Evolutionary conservation across 192 early-diverging fungal genomes (phyloP).

Genomic region (Podila clonocystis): DNA sequence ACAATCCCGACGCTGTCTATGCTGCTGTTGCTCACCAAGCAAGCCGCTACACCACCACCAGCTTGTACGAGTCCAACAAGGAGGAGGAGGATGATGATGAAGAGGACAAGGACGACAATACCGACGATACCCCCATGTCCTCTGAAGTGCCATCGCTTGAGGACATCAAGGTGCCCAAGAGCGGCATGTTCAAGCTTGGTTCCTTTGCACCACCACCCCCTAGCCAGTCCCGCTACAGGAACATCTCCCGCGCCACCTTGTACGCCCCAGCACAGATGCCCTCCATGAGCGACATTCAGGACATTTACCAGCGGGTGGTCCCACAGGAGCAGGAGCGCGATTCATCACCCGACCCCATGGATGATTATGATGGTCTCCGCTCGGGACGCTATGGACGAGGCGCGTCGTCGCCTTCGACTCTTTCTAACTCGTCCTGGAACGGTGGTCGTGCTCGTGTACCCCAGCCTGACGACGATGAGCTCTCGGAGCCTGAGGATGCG

Average conservation of each 20-base stretch:
- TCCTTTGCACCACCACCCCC: conserved; percentile 14
- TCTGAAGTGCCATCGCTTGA: too few species aligned
- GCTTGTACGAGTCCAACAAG: conserved; percentile 41
- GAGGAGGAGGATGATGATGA: conserved; percentile 2
- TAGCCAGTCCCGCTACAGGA: conserved; percentile 14
- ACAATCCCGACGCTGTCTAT: conserved; percentile 41
- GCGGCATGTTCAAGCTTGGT: conserved; percentile 18
- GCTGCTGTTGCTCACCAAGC: conserved; percentile 50
- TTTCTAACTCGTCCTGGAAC: conserved; percentile 13
- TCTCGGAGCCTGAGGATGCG: conserved; percentile 27
- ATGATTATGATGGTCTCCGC: not conserved
- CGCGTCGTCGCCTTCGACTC: conserved; percentile 1
- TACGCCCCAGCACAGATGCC: conserved; percentile 21
- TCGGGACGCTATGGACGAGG: not conserved
- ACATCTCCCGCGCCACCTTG: conserved; percentile 5
- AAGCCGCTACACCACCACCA: conserved; percentile 52
- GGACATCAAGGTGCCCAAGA: conserved; percentile 4
- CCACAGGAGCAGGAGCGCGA: conserved; percentile 1
- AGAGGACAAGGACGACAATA: conserved; percentile 2
- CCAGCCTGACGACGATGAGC: conserved; percentile 11
- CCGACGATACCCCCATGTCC: conserved; percentile 14
- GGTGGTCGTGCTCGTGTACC: conserved; percentile 17
- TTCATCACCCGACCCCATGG: not conserved
- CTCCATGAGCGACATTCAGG: conserved; percentile 12
- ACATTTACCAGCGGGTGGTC: conserved; percentile 26